Evolutionary conservation across 1,139 yeast genomes (phyloP).

Genomic region (Blastobotrys proliferans): DNA sequence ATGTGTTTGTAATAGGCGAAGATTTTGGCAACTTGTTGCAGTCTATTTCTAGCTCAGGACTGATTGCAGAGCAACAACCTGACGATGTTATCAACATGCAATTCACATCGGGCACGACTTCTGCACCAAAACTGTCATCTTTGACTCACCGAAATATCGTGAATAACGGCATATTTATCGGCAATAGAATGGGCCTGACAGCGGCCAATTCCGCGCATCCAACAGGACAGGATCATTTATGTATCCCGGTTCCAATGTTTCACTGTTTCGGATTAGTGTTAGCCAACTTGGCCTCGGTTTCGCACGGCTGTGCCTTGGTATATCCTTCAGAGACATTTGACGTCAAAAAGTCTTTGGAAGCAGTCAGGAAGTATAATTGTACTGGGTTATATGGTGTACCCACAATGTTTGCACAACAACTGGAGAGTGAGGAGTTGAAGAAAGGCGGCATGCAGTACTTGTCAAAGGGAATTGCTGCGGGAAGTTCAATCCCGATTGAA

Average conservation of each 20-base stretch:
- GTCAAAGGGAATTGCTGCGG: conserved; percentile 35
- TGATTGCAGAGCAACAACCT: conserved; percentile 10
- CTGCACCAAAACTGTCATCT: conserved; percentile 32
- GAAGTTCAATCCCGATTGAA: conserved; percentile 32
- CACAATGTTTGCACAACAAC: conserved; percentile 34
- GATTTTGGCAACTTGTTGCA: conserved; percentile 10
- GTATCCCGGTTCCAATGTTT: conserved; percentile 36
- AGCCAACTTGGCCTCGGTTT: conserved; percentile 30
- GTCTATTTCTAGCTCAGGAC: neutral
- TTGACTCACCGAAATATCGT: conserved; percentile 30
- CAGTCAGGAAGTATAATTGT: conserved; percentile 28
- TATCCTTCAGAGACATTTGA: conserved; percentile 34
- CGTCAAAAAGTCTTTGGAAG: conserved; percentile 26
- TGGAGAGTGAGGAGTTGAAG: conserved; percentile 29
- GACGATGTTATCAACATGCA: conserved; percentile 33
- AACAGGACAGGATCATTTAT: conserved; percentile 30
- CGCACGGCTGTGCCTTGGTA: conserved; percentile 31
- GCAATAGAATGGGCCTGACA: conserved; percentile 29
- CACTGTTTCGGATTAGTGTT: conserved; percentile 37
- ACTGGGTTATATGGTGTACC: conserved; percentile 35
- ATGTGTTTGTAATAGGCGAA: conserved; percentile 12
- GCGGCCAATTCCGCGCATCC: conserved; percentile 26
- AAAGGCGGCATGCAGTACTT: conserved; percentile 27
- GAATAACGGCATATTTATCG: conserved; percentile 33
- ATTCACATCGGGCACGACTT: conserved; percentile 35